phyloP scores from a whole-genome alignment of 495 filamentous ascomycete genomes.

The Hypomontagnella monticulosa region DNA sequence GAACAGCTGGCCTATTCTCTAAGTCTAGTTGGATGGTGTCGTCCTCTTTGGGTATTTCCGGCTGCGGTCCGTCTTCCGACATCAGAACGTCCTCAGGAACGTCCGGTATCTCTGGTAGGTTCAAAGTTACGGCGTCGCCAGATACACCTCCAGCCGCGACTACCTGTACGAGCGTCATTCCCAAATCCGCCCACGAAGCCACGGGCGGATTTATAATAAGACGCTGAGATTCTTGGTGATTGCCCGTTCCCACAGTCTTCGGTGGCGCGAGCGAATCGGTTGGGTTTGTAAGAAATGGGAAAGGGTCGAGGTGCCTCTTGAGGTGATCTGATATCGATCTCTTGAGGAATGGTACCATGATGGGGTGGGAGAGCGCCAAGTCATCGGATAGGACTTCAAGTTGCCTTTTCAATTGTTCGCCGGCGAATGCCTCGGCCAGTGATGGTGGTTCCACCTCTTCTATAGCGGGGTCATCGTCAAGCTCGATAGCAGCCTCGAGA shows the following conservation, averaged over 20 bases:
- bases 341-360: conserved; percentile 69
- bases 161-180: conserved; percentile 49
- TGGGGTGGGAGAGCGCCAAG: conserved; percentile 71
- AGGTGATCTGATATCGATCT: conserved; percentile 71
- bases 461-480: conserved; percentile 78
- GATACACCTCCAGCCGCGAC: conserved; percentile 44
- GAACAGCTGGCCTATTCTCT: conserved; percentile 16
- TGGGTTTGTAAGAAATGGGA: conserved; percentile 75
- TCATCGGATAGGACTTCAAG: conserved; percentile 76
- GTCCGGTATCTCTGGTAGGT: conserved; percentile 47
- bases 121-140: conserved; percentile 48
- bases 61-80: conserved; percentile 45
- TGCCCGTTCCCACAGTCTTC: conserved; percentile 24
- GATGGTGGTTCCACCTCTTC: conserved; percentile 78
- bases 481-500: conserved; percentile 88
- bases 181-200: conserved; percentile 55
- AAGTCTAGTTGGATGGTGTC: not conserved
- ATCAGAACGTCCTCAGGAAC: conserved; percentile 51
- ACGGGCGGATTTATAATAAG: conserved; percentile 49
- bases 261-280: conserved; percentile 47
- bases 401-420: conserved; percentile 76
- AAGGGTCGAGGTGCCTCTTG: conserved; percentile 75
- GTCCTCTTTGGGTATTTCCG: conserved; percentile 27
- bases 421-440: conserved; percentile 85
- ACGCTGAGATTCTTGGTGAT: conserved; percentile 66